phyloP scores from a whole-genome alignment of 148 eudicot genomes.

The Fallopia convolvulus region DNA sequence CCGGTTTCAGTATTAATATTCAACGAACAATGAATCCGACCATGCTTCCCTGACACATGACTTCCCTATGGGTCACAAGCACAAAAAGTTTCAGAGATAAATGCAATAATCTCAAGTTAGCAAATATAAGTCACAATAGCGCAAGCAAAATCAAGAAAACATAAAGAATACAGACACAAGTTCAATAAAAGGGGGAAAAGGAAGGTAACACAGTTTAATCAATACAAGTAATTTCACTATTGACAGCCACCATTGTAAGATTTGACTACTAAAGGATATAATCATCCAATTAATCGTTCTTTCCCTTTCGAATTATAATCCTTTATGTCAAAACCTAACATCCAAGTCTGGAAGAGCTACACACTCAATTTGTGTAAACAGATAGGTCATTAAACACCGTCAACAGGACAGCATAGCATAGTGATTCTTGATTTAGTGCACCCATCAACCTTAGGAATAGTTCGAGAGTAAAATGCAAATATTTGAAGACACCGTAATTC shows the following conservation, averaged over 20 bases:
- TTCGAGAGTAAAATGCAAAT: background rate
- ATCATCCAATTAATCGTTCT: background rate
- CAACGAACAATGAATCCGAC: constrained; percentile 92
- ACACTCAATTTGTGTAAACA: background rate
- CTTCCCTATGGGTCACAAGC: constrained; percentile 43
- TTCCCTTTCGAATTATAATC: background rate
- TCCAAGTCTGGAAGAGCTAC: background rate
- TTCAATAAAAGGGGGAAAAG: background rate
- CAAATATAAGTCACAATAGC: background rate
- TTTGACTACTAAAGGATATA: background rate
- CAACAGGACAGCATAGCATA: background rate
- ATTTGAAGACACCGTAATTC: background rate
- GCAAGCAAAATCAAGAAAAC: background rate
- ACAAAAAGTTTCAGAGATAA: background rate
- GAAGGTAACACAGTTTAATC: background rate
- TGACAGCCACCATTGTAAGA: background rate
- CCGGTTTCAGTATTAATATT: constrained; percentile 99
- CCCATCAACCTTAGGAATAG: background rate
- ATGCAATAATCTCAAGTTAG: background rate
- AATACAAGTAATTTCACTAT: background rate
- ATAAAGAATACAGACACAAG: background rate
- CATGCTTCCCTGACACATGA: constrained; percentile 72
- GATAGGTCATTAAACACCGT: background rate
- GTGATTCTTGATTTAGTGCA: background rate
- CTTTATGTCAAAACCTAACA: background rate